A percentile compares a stretch with the other conserved stretches of the same genome.
These are phyloP conservation scores for Termitomyces sp. DNA, from an alignment of 768 basidiomycete species.

Conservation along the genomic window DNA sequence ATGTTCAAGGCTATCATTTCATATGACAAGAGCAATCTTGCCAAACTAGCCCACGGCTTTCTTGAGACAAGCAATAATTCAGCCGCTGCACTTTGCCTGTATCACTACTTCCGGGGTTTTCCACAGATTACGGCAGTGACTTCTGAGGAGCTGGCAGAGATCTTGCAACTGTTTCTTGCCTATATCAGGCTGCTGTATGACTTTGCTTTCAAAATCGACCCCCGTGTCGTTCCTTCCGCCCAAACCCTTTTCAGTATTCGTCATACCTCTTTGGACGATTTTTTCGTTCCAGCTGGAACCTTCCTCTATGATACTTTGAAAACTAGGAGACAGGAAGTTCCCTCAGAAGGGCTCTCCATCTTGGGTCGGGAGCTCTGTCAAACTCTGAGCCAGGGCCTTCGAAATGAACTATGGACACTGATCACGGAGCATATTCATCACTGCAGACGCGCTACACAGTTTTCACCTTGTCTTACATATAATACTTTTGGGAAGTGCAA, in stretches of 20 bases:
- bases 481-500: constrained; percentile 29
- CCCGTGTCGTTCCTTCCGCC: constrained; percentile 10
- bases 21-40: constrained; percentile 22
- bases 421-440: constrained; percentile 29
- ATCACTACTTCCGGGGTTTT: constrained; percentile 32
- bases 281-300: constrained; percentile 22
- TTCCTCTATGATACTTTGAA: constrained; percentile 16
- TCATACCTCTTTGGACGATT: constrained; percentile 22
- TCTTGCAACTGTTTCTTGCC: constrained; percentile 28
- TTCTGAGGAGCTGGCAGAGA: constrained; percentile 21
- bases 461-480: constrained; percentile 37
- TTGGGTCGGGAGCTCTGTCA: constrained; percentile 17
- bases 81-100: constrained; percentile 40
- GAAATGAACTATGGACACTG: constrained; percentile 19
- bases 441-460: constrained; percentile 25
- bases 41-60: constrained; percentile 27
- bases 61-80: constrained; percentile 18
- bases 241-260: constrained; percentile 32
- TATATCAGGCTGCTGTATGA: constrained; percentile 31
- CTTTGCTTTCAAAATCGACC: constrained; percentile 24
- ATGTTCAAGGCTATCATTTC: constrained; percentile 18
- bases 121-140: constrained; percentile 21
- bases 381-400: constrained; percentile 21
- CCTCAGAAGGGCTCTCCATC: constrained; percentile 2
- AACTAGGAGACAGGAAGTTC: not conserved